A percentile compares a stretch with the other conserved stretches of the same genome.
Evolutionary conservation across 202 grass and related monocot genomes (phyloP).

Genomic region (Zoysia matrella): DNA sequence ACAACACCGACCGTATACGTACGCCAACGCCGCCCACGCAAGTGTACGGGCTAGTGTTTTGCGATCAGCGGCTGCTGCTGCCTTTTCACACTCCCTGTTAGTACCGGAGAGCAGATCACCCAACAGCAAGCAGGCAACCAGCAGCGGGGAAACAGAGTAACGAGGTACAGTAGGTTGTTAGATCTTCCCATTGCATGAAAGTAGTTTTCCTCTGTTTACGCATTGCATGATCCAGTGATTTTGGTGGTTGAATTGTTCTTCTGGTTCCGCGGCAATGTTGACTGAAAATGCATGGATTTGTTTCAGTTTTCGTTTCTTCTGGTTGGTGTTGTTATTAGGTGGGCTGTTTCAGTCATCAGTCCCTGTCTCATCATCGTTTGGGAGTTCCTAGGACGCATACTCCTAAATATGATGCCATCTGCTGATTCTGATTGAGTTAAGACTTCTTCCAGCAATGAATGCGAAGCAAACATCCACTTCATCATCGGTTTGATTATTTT

Average conservation of each 20-base stretch:
- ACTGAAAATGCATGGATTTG: background rate
- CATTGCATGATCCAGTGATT: background rate
- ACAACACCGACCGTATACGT: background rate
- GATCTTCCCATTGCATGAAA: background rate
- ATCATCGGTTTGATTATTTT: background rate
- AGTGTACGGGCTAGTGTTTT: no score
- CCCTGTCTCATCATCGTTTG: constrained; percentile 18
- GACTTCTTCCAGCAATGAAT: background rate
- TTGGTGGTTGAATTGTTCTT: background rate
- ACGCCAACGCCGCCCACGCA: constrained; percentile 1
- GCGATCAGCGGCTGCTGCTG: no score
- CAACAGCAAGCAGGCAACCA: background rate
- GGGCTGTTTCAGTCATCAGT: constrained; percentile 19
- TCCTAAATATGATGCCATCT: background rate
- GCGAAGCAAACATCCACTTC: background rate
- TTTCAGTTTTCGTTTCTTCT: background rate
- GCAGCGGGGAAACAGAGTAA: background rate
- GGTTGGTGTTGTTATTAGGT: background rate
- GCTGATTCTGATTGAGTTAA: background rate
- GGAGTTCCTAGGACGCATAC: constrained; percentile 22
- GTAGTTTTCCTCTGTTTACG: background rate
- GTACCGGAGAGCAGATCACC: no score
- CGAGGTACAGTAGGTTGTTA: background rate
- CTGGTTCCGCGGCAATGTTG: background rate
- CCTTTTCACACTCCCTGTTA: no score